Conservation (phyloP, 108 stramenopile species). For the Seminavis robusta region DNA sequence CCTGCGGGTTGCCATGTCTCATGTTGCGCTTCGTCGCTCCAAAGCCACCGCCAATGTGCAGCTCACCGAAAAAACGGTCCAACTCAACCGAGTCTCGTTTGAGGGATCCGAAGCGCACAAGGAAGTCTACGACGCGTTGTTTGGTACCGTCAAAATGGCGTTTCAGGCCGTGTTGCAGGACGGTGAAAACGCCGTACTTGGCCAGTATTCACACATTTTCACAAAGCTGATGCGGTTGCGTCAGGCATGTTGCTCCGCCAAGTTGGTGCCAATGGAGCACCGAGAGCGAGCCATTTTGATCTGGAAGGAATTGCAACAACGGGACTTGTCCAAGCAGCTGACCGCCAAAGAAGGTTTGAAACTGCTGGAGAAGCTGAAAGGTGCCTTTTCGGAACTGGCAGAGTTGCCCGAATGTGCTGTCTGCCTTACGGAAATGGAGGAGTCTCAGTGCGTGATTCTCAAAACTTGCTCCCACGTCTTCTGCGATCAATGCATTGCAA, state of each 20-base stretch:
- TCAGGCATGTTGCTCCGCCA: constrained; percentile 50
- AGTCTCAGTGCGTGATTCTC: constrained; percentile 34
- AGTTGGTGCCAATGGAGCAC: constrained; percentile 35
- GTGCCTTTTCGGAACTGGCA: constrained; percentile 27
- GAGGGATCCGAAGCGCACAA: constrained; percentile 38
- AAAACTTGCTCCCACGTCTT: constrained; percentile 54
- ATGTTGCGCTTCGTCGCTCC: constrained; percentile 49
- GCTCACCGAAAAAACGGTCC: constrained; percentile 34
- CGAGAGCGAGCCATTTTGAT: constrained; percentile 35
- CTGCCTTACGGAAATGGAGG: constrained; percentile 55
- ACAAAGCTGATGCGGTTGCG: constrained; percentile 57
- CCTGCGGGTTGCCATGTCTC: constrained; percentile 46
- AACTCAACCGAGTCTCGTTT: constrained; percentile 25
- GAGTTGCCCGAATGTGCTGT: constrained; percentile 55
- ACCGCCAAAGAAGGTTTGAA: constrained; percentile 53
- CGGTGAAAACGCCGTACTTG: too few species aligned
- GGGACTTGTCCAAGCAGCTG: constrained; percentile 22
- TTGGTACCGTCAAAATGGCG: constrained; percentile 25
- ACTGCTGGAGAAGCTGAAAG: constrained; percentile 55
- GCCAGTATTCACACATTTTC: constrained; percentile 33
- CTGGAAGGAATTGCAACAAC: constrained; percentile 31
- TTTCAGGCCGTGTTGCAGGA: constrained; percentile 19
- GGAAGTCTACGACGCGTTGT: constrained; percentile 43
- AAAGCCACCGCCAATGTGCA: too few species aligned
- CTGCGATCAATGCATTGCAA: constrained; percentile 28